Percentiles rank a stretch among this genome's conserved stretches.
phyloP scores from a whole-genome alignment of 2,329 filamentous ascomycete genomes.

The Penicillium brasilianum region DNA sequence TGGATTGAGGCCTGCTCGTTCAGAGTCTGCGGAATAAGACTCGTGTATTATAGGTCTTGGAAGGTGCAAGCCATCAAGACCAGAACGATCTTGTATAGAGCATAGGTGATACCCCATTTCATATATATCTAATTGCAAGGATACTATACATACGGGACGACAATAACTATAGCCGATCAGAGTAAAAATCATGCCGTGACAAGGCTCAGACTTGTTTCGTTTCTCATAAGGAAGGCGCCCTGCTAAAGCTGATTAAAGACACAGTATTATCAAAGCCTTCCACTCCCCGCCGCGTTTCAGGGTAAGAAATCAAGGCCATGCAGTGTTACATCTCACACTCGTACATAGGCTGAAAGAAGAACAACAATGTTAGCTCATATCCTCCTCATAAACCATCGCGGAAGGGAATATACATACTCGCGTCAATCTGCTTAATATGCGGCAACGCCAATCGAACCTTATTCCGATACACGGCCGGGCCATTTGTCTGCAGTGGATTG shows the following conservation, averaged over 20 bases:
- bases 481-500: conserved; percentile 80
- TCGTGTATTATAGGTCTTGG: not conserved
- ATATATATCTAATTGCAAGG: not conserved
- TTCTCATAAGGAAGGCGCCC: conserved; percentile 12
- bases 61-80: not conserved
- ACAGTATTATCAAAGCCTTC: conserved; percentile 3
- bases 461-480: conserved; percentile 87
- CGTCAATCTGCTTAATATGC: conserved; percentile 91
- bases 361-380: conserved; percentile 16
- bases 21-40: not conserved
- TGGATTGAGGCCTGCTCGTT: not conserved
- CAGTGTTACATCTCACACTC: conserved; percentile 21
- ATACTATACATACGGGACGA: not conserved
- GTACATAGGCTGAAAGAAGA: conserved; percentile 36
- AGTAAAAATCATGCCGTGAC: not conserved
- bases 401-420: conserved; percentile 58
- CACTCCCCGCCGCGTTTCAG: not conserved
- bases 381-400: not conserved
- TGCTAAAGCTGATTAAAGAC: conserved; percentile 10
- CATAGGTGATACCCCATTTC: not conserved
- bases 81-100: not conserved
- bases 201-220: conserved; percentile 9
- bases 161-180: not conserved
- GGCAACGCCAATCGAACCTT: conserved; percentile 89
- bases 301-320: not conserved